phyloP scores from a whole-genome alignment of 441 rosid species.

The Oxalis stricta region DNA sequence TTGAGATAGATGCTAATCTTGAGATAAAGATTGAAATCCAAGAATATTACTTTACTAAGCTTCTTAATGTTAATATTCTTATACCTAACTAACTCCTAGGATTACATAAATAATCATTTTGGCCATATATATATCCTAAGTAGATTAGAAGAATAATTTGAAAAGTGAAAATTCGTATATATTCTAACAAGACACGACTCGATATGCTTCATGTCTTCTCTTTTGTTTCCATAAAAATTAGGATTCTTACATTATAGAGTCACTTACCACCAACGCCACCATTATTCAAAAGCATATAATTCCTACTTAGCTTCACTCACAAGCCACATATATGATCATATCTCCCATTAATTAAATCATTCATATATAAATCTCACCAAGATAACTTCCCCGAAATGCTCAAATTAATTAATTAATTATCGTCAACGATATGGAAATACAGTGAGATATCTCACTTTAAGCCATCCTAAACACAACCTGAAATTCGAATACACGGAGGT shows the following conservation, averaged over 20 bases:
- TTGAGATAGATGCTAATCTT: conserved; percentile 6
- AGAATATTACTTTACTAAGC: not conserved
- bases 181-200: conserved; percentile 17
- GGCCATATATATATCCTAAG: not conserved
- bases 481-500: conserved; percentile 23
- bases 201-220: conserved; percentile 29
- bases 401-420: not conserved
- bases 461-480: conserved; percentile 26
- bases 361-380: no score
- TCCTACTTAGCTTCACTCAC: conserved; percentile 32
- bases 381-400: no score
- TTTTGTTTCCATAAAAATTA: conserved; percentile 7
- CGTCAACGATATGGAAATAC: conserved; percentile 72
- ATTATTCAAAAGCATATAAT: conserved; percentile 25
- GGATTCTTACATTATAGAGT: conserved; percentile 23
- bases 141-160: not conserved
- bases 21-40: not conserved
- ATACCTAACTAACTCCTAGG: not conserved
- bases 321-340: no score
- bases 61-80: not conserved
- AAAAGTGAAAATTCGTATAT: conserved; percentile 23
- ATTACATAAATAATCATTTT: not conserved
- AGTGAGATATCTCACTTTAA: conserved; percentile 51
- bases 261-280: conserved; percentile 30
- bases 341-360: no score